These are phyloP conservation scores for Metschnikowia vanudenii DNA, from an alignment of 805 yeast species.

Conservation along the genomic window DNA sequence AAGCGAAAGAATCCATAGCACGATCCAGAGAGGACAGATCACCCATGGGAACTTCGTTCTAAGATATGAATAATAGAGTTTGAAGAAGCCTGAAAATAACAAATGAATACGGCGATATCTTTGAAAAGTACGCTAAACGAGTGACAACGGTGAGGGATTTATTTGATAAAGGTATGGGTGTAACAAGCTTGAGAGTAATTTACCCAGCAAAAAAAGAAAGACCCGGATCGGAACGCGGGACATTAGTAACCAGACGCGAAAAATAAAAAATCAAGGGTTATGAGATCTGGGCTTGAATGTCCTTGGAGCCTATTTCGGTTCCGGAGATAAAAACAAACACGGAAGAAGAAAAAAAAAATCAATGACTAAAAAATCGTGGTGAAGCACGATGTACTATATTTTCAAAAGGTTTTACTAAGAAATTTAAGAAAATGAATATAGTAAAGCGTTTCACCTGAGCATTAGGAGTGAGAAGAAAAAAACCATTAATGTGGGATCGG, in stretches of 20 bases:
- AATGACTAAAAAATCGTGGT: too few species aligned
- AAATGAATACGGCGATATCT: background rate
- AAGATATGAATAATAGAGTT: background rate
- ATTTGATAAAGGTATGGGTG: background rate
- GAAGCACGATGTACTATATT: too few species aligned
- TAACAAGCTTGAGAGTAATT: background rate
- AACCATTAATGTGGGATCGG: too few species aligned
- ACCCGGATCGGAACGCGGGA: conserved; percentile 6
- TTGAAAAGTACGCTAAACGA: background rate
- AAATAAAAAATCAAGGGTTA: background rate
- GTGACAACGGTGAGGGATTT: background rate
- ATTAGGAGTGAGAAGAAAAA: too few species aligned
- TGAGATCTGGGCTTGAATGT: background rate
- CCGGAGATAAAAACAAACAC: too few species aligned
- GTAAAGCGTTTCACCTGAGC: too few species aligned
- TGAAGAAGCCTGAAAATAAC: background rate
- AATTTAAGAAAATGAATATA: too few species aligned
- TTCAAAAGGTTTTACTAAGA: too few species aligned
- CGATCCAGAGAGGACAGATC: background rate
- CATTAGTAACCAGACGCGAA: conserved; percentile 8
- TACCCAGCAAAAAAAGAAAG: background rate
- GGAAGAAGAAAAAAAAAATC: too few species aligned
- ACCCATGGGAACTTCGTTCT: background rate
- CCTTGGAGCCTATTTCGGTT: too few species aligned
- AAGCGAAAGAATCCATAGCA: conserved; percentile 17